Percentiles rank a stretch among this genome's conserved stretches.
Evolutionary conservation across 768 basidiomycete genomes (phyloP).

Genomic region (Boletus fagicola): DNA sequence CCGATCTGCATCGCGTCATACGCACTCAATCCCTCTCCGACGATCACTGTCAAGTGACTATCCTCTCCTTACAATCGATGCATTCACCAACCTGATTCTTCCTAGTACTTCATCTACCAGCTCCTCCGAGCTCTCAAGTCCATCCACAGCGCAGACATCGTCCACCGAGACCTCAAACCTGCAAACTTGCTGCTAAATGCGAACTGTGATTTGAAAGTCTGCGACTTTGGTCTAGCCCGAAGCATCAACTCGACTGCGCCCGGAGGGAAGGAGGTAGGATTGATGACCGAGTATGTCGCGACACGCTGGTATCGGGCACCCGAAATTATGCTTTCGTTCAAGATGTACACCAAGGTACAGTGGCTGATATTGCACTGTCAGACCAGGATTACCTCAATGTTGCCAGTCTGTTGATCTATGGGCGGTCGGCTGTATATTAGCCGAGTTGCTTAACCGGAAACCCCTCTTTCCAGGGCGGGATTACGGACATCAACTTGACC

Average conservation of each 20-base stretch:
- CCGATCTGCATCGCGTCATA: conserved; percentile 88
- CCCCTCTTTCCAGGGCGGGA: conserved; percentile 87
- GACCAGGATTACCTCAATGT: conserved; percentile 4
- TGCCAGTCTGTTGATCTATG: conserved; percentile 66
- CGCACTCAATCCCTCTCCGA: conserved; percentile 87
- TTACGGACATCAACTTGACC: conserved; percentile 84
- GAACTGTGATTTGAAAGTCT: conserved; percentile 86
- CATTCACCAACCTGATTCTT: conserved; percentile 8
- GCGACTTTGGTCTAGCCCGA: conserved; percentile 84
- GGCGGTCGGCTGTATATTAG: conserved; percentile 74
- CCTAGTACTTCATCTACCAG: conserved; percentile 78
- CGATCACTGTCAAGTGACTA: conserved; percentile 75
- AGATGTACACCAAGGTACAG: conserved; percentile 74
- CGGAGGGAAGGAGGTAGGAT: conserved; percentile 59
- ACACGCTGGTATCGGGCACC: conserved; percentile 93
- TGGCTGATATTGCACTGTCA: conserved; percentile 4
- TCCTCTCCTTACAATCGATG: not conserved
- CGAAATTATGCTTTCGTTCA: conserved; percentile 94
- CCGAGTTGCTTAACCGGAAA: conserved; percentile 77
- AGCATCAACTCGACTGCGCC: conserved; percentile 53
- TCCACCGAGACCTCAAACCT: conserved; percentile 78
- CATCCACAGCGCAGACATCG: conserved; percentile 82
- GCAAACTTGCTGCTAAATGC: conserved; percentile 87
- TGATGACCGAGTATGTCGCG: conserved; percentile 86
- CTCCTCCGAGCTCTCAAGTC: conserved; percentile 86